phyloP scores from a whole-genome alignment of 331 rosid species.

The Quercus tomentella region DNA sequence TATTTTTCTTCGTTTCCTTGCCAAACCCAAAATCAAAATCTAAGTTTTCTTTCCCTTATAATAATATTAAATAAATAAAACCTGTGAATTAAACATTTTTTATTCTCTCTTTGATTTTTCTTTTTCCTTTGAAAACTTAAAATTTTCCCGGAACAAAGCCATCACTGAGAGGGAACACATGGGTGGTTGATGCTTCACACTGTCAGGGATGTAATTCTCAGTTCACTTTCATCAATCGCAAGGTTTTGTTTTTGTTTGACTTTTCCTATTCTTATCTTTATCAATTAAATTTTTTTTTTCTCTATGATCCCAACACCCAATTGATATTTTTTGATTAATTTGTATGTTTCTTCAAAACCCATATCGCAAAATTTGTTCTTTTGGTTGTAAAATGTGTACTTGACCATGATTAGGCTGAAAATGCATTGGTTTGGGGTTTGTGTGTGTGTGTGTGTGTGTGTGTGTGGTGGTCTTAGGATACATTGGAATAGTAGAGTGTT shows the following conservation, averaged over 20 bases:
- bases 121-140: neutral
- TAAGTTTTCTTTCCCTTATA: too few species aligned
- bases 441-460: too few species aligned
- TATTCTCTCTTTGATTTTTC: neutral
- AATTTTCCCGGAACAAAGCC: constrained; percentile 48
- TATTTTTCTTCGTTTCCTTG: too few species aligned
- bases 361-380: neutral
- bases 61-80: neutral
- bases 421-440: neutral
- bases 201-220: constrained; percentile 90
- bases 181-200: constrained; percentile 86
- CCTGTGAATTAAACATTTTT: neutral
- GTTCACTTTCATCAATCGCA: constrained; percentile 98
- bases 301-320: neutral
- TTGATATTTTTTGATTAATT: neutral
- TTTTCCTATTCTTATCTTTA: neutral
- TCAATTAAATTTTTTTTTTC: neutral
- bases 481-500: neutral
- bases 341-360: neutral
- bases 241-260: constrained; percentile 40
- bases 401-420: neutral
- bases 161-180: constrained; percentile 67
- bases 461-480: neutral
- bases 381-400: neutral
- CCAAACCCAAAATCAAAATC: too few species aligned